phyloP scores from a whole-genome alignment of 148 eudicot genomes.

The Simmondsia chinensis region DNA sequence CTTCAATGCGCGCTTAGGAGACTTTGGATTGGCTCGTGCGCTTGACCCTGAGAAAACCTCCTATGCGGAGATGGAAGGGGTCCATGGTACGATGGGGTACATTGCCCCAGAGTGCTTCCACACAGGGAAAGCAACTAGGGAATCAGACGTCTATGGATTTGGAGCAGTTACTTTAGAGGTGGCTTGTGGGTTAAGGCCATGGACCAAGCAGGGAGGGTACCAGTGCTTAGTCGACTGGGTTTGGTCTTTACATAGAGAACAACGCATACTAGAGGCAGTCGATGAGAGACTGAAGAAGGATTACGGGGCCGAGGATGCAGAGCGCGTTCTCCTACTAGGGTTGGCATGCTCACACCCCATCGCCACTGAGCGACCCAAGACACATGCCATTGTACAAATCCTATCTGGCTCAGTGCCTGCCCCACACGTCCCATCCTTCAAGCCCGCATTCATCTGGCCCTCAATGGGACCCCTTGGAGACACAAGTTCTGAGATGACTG shows the following conservation, averaged over 20 bases:
- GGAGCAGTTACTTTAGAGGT: conserved; percentile 70
- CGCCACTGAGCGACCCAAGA: conserved; percentile 50
- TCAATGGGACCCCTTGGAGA: conserved; percentile 28
- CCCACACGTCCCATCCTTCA: conserved; percentile 51
- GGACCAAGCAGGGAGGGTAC: conserved; percentile 38
- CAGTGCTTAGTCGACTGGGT: conserved; percentile 64
- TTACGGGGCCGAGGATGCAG: conserved; percentile 44
- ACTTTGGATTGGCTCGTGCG: conserved; percentile 83
- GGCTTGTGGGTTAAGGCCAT: conserved; percentile 52
- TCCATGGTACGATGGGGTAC: conserved; percentile 72
- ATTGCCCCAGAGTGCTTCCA: conserved; percentile 85
- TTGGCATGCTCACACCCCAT: conserved; percentile 71
- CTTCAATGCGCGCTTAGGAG: conserved; percentile 82
- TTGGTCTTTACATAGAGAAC: conserved; percentile 63
- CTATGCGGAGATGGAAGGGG: conserved; percentile 60
- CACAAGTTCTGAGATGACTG: conserved; percentile 14
- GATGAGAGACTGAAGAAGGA: conserved; percentile 41
- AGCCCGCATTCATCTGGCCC: conserved; percentile 77
- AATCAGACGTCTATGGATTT: conserved; percentile 65
- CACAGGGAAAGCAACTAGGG: conserved; percentile 69
- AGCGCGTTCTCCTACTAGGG: conserved; percentile 51
- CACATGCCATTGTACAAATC: conserved; percentile 42
- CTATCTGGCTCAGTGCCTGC: conserved; percentile 37
- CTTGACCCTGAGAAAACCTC: conserved; percentile 61
- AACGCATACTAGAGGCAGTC: conserved; percentile 39